Percentiles rank a stretch among this genome's conserved stretches.
These are phyloP conservation scores for Cylindrotheca fusiformis DNA, from an alignment of 108 stramenopile species.

Conservation along the genomic window DNA sequence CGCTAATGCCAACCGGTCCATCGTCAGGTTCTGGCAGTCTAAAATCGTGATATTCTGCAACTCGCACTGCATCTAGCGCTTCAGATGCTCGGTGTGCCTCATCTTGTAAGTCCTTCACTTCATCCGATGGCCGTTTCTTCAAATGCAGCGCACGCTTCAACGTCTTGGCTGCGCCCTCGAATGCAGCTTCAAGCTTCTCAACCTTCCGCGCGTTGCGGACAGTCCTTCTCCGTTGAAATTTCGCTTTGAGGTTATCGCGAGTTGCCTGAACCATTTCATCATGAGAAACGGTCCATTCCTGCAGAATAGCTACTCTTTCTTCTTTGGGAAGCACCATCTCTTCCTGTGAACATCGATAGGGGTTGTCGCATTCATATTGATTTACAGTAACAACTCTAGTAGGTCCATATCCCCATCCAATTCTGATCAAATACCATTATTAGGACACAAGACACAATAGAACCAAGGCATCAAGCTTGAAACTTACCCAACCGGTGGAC, in stretches of 20 bases:
- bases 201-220: conserved; percentile 53
- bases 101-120: conserved; percentile 4
- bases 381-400: conserved; percentile 8
- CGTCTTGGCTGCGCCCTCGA: conserved; percentile 22
- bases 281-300: conserved; percentile 48
- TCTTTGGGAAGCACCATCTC: conserved; percentile 33
- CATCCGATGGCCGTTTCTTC: not conserved
- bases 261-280: conserved; percentile 47
- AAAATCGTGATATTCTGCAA: too few species aligned
- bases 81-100: not conserved
- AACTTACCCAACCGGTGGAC: conserved; percentile 34
- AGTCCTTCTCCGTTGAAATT: conserved; percentile 56
- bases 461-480: not conserved
- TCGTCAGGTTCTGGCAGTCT: not conserved
- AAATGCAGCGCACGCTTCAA: conserved; percentile 1
- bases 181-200: conserved; percentile 29
- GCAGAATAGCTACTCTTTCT: conserved; percentile 53
- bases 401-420: conserved; percentile 20
- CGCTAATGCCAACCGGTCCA: not conserved
- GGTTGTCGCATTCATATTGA: conserved; percentile 34
- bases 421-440: conserved; percentile 5
- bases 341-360: conserved; percentile 18
- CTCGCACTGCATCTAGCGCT: not conserved
- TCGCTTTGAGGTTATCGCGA: conserved; percentile 44
- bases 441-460: not conserved